Conservation (phyloP, 75 land plant species). For the Sequoia sempervirens region DNA sequence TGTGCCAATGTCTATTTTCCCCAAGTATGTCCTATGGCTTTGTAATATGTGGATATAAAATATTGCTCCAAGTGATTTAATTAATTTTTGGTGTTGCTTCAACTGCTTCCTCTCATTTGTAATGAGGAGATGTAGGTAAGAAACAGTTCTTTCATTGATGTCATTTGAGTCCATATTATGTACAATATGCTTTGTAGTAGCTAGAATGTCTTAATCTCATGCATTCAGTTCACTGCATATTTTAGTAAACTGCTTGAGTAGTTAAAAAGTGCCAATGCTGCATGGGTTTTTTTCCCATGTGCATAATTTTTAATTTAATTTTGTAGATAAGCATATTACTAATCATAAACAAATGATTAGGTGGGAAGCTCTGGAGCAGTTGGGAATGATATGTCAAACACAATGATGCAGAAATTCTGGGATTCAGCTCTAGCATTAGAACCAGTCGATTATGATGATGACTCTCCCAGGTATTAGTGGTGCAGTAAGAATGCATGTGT, state of each 20-base stretch:
- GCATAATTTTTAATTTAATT: not conserved
- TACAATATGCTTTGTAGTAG: not conserved
- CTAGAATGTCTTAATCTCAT: not conserved
- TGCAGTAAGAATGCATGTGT: not conserved
- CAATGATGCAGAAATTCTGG: constrained; percentile 86
- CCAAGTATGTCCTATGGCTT: not conserved
- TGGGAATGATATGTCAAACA: constrained; percentile 37
- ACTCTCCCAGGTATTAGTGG: constrained; percentile 45
- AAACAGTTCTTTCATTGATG: not conserved
- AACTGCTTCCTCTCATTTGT: not conserved
- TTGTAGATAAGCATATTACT: not conserved
- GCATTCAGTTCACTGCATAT: not conserved
- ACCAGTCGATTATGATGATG: constrained; percentile 44
- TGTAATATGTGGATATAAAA: not conserved
- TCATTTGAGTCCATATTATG: not conserved
- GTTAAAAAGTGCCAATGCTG: not conserved
- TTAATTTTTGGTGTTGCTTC: not conserved
- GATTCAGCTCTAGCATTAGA: constrained; percentile 68
- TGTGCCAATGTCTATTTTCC: not conserved
- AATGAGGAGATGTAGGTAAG: not conserved
- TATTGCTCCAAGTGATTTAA: not conserved
- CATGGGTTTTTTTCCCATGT: not conserved
- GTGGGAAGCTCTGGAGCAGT: constrained; percentile 47
- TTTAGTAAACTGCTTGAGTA: not conserved
- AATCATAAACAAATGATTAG: constrained; percentile 17